These are phyloP conservation scores for Xylaria arbuscula DNA, from an alignment of 2,329 filamentous ascomycete genomes.

Conservation along the genomic window DNA sequence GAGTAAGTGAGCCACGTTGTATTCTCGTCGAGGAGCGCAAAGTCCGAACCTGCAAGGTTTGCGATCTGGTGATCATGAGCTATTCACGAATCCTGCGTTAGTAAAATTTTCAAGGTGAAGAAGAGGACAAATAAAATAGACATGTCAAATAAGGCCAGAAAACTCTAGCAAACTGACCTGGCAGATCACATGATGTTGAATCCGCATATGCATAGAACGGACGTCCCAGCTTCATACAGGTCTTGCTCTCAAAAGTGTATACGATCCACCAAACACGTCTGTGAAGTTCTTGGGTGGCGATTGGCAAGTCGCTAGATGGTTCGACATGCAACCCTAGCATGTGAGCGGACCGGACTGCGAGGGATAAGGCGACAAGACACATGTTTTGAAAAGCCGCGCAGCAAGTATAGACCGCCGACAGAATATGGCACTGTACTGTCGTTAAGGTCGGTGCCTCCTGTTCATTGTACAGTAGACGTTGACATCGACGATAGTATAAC, in stretches of 20 bases:
- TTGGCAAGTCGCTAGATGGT: conserved; percentile 55
- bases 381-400: conserved; percentile 62
- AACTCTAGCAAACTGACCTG: conserved; percentile 30
- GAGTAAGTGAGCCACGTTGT: conserved; percentile 55
- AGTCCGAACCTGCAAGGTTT: conserved; percentile 48
- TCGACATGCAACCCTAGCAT: conserved; percentile 62
- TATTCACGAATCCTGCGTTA: neutral
- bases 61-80: conserved; percentile 51
- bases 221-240: conserved; percentile 59
- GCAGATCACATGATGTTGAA: conserved; percentile 52
- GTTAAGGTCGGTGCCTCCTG: conserved; percentile 60
- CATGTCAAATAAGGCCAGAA: neutral
- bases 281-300: conserved; percentile 46
- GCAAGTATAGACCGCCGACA: conserved; percentile 59
- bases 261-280: conserved; percentile 65
- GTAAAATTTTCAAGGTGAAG: neutral
- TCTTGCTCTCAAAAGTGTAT: conserved; percentile 61
- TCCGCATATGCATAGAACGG: conserved; percentile 53
- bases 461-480: conserved; percentile 57
- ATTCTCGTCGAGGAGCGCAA: conserved; percentile 48
- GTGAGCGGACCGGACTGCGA: conserved; percentile 58
- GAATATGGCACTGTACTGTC: conserved; percentile 61
- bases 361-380: conserved; percentile 54
- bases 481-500: conserved; percentile 60
- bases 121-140: neutral